Evolutionary conservation across 805 yeast species (phyloP).

Genomic region (Kluyveromyces aestuarii): DNA sequence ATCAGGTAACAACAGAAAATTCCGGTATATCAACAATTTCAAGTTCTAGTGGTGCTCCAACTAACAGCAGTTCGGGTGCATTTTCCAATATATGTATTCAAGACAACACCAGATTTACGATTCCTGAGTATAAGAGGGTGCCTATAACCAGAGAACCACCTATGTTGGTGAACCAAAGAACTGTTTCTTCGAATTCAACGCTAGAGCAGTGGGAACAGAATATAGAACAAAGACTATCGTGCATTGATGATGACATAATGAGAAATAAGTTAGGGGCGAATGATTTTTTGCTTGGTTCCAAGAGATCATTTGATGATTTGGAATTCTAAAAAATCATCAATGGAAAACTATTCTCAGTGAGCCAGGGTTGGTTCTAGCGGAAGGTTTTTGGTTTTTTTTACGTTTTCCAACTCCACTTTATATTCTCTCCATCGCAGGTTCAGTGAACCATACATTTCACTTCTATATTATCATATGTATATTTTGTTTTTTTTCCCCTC

Average conservation of each 20-base stretch:
- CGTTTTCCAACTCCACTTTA: not conserved
- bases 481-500: not conserved
- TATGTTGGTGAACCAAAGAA: slow-evolving; percentile 26
- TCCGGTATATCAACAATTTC: not conserved
- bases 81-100: slow-evolving; percentile 13
- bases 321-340: not conserved
- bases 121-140: slow-evolving; percentile 28
- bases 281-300: slow-evolving; percentile 6
- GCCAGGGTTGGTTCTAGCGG: too few relatives aligned
- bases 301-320: slow-evolving; percentile 7
- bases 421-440: not conserved
- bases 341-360: too few relatives aligned
- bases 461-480: not conserved
- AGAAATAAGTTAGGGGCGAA: slow-evolving; percentile 17
- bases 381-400: not conserved
- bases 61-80: slow-evolving; percentile 7
- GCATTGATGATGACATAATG: slow-evolving; percentile 24
- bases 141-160: slow-evolving; percentile 29
- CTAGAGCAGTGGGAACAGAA: slow-evolving; percentile 33
- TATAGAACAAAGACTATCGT: slow-evolving; percentile 28
- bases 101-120: slow-evolving; percentile 17
- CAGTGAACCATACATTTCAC: not conserved
- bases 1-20: slow-evolving; percentile 18
- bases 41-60: slow-evolving; percentile 5
- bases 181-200: slow-evolving; percentile 29